Conservation (phyloP, 169 alveolate genomes). For the Amoebophrya sp. region DNA sequence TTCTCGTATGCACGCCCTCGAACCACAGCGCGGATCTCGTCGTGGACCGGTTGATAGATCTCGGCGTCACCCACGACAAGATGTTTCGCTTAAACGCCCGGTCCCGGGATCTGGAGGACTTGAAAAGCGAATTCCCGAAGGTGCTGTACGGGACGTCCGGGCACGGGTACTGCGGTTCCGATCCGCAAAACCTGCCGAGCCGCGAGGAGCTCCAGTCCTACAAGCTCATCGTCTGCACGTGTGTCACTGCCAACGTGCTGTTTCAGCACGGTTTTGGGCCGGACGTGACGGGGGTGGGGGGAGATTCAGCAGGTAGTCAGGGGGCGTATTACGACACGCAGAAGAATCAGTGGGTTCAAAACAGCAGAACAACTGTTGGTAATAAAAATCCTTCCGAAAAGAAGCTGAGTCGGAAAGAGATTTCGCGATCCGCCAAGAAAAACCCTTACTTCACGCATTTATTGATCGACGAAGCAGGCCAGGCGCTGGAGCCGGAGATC, state of each 20-base stretch:
- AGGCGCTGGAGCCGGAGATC: constrained; percentile 22
- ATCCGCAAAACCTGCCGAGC: neutral
- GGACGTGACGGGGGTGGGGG: too few relatives aligned
- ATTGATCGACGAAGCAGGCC: neutral
- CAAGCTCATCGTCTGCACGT: neutral
- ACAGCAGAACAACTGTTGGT: too few relatives aligned
- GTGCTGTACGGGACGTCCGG: neutral
- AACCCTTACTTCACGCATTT: neutral
- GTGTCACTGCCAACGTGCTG: neutral
- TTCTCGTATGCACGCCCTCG: neutral
- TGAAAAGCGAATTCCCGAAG: neutral
- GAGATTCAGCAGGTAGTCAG: too few relatives aligned
- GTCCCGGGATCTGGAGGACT: neutral
- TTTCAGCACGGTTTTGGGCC: neutral
- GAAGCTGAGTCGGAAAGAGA: neutral
- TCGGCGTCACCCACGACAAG: neutral
- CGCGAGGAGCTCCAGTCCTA: neutral
- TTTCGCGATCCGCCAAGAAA: neutral
- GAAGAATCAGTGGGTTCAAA: too few relatives aligned
- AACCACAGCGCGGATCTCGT: neutral
- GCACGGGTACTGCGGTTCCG: neutral
- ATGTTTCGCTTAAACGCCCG: neutral
- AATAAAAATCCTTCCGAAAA: too few relatives aligned
- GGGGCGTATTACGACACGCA: too few relatives aligned
- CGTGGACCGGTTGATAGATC: neutral